Evolutionary conservation across 352 stramenopile species (phyloP).

Genomic region (Detonula confervacea): DNA sequence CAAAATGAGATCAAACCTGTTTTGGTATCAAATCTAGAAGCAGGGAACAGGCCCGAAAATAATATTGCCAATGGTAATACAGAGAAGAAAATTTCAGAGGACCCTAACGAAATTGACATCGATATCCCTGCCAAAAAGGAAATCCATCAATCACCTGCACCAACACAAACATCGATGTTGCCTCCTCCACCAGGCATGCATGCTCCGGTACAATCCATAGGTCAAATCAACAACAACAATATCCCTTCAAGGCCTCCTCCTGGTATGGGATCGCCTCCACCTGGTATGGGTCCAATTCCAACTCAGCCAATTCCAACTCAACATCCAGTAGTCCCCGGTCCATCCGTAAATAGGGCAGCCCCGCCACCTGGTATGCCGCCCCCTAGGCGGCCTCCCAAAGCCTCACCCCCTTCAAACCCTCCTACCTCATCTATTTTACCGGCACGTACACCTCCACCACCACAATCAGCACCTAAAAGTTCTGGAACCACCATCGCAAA

Average conservation of each 20-base stretch:
- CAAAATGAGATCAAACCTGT: slow-evolving; percentile 4
- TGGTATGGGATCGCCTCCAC: not conserved
- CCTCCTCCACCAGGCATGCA: slow-evolving; percentile 10
- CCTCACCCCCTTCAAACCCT: not conserved
- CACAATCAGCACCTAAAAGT: slow-evolving; percentile 10
- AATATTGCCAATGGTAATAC: no score
- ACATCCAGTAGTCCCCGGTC: slow-evolving; percentile 5
- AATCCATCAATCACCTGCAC: no score
- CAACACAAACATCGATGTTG: not conserved
- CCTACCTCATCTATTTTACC: slow-evolving; percentile 42
- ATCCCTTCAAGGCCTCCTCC: not conserved
- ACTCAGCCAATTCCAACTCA: no score
- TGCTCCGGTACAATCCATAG: not conserved
- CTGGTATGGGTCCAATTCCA: no score
- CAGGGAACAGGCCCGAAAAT: no score
- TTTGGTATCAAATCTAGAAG: not conserved
- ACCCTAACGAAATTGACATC: no score
- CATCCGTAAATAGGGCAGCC: not conserved
- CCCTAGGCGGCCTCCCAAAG: slow-evolving; percentile 3
- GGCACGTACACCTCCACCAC: slow-evolving; percentile 11
- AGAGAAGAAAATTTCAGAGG: no score
- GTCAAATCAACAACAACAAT: not conserved
- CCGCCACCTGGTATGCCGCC: slow-evolving; percentile 28
- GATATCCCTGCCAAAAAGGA: not conserved
- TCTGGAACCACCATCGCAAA: not conserved